Base-by-base conservation (phyloP, 2,329 filamentous ascomycete species). In the Fonsecaea monophora region DNA sequence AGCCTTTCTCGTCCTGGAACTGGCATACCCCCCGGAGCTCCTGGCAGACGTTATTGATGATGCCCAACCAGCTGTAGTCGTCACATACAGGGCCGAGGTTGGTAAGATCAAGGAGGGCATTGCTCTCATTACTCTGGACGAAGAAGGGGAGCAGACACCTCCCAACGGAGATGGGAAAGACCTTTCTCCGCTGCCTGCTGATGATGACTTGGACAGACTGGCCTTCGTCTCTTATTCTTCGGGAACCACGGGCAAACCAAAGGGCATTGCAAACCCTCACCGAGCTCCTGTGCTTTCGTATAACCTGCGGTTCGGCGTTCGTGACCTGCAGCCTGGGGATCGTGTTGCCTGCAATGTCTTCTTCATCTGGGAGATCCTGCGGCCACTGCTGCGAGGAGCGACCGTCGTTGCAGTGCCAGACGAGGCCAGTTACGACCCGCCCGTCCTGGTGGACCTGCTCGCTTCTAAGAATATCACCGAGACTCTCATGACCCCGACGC, bases 271-370 rank as follows among this genome's bases (percentile, higher is more conserved):
- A 62, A 94, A 94, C 75, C 89, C 90, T 1, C 91, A 94, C 76
- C 83, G 86, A 73, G 91, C 91, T 15, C 83, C 91, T 0, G 88
- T 94, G 1, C 84, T 86, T 34, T 94, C 91, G 6, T 94, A 94
- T 75, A 82, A 92, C 72, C 77, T 92, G 69, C 83, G 91, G 76
- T 94, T 94, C 74, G 82, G 80, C 9, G 77, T 94, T 57, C 90
- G 87, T 70, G 89, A 94, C 75, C 81, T 92, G 2, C 78, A 84
- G 18, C 89, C 88, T 0, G 90, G 90, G 15, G 91, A 93, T 72
- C 86, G 91, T 6, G 90, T 94, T 10, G 91, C 91, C n/a, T 94
- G 91, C 80, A 94, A 94, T 81, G 91, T 94, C 66, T 94, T 94
- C 77, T 94, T 94, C 75, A 84, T 94, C 55, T 94, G 91, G 91